Percentiles rank a stretch among this genome's conserved stretches.
These are phyloP conservation scores for Astraeus odoratus DNA, from an alignment of 768 basidiomycete species.

Conservation along the genomic window DNA sequence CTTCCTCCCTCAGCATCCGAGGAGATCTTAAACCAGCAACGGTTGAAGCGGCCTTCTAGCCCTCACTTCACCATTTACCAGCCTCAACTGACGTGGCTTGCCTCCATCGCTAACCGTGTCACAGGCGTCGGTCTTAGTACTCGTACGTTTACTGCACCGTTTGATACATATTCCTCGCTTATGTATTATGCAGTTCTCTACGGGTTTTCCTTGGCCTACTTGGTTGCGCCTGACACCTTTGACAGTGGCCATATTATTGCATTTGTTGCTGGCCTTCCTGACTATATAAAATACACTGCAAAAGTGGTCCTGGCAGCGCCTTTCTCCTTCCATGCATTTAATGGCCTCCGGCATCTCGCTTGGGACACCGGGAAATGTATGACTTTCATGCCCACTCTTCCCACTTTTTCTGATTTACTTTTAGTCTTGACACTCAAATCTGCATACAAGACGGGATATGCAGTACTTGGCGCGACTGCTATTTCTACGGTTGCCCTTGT, in stretches of 20 bases:
- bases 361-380: slow-evolving; percentile 90
- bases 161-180: slow-evolving; percentile 1
- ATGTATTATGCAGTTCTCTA: slow-evolving; percentile 60
- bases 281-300: slow-evolving; percentile 64
- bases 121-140: slow-evolving; percentile 77
- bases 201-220: slow-evolving; percentile 80
- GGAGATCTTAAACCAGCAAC: slow-evolving; percentile 80
- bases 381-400: slow-evolving; percentile 27
- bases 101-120: slow-evolving; percentile 81
- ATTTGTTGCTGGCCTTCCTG: slow-evolving; percentile 62
- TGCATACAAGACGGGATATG: slow-evolving; percentile 76
- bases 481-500: slow-evolving; percentile 66
- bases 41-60: slow-evolving; percentile 80
- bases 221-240: slow-evolving; percentile 74
- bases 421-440: slow-evolving; percentile 77
- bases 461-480: slow-evolving; percentile 73
- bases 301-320: slow-evolving; percentile 80
- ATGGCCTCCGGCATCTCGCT: slow-evolving; percentile 82
- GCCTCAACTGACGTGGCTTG: slow-evolving; percentile 86
- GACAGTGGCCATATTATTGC: slow-evolving; percentile 75
- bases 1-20: slow-evolving; percentile 49
- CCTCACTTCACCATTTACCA: slow-evolving; percentile 98
- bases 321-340: slow-evolving; percentile 86
- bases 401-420: not conserved
- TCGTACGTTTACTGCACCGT: slow-evolving; percentile 42